Evolutionary conservation across 1,139 yeast genomes (phyloP).

Genomic region (Hyphopichia wangnamkhiaoensis): DNA sequence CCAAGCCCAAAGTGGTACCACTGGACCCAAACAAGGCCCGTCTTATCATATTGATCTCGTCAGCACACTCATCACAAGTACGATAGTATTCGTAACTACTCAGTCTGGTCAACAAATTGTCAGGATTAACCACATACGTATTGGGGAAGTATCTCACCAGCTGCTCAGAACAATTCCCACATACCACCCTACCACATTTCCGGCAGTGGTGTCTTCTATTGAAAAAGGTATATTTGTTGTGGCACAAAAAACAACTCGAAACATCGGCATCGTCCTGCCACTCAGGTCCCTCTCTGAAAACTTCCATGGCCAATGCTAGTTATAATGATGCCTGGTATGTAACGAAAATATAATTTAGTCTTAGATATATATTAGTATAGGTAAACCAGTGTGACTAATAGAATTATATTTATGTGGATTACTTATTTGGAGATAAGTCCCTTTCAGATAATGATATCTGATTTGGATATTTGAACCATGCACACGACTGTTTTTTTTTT

Average conservation of each 20-base stretch:
- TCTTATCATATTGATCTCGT: slow-evolving; percentile 60
- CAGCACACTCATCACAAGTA: slow-evolving; percentile 73
- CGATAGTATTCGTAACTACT: slow-evolving; percentile 42
- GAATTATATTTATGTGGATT: too few species aligned
- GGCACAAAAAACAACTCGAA: slow-evolving; percentile 63
- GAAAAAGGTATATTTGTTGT: slow-evolving; percentile 57
- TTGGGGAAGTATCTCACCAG: slow-evolving; percentile 43
- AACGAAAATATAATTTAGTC: too few species aligned
- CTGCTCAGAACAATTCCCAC: slow-evolving; percentile 64
- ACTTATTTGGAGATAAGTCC: too few species aligned
- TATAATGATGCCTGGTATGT: too few species aligned
- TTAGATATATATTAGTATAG: too few species aligned
- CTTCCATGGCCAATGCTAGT: background rate
- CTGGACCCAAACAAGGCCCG: slow-evolving; percentile 35
- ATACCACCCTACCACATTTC: slow-evolving; percentile 76
- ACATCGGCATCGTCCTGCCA: slow-evolving; percentile 84
- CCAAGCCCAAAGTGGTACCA: slow-evolving; percentile 2
- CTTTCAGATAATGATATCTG: too few species aligned
- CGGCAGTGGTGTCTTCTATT: slow-evolving; percentile 90
- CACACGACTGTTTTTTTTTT: background rate
- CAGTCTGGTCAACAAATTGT: slow-evolving; percentile 26
- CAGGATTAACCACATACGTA: slow-evolving; percentile 35
- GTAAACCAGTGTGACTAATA: too few species aligned
- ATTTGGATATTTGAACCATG: background rate
- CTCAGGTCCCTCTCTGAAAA: slow-evolving; percentile 33